A percentile compares a stretch with the other conserved stretches of the same genome.
Evolutionary conservation across 163 green algal genomes (phyloP).

Genomic region (Scenedesmus sp.): DNA sequence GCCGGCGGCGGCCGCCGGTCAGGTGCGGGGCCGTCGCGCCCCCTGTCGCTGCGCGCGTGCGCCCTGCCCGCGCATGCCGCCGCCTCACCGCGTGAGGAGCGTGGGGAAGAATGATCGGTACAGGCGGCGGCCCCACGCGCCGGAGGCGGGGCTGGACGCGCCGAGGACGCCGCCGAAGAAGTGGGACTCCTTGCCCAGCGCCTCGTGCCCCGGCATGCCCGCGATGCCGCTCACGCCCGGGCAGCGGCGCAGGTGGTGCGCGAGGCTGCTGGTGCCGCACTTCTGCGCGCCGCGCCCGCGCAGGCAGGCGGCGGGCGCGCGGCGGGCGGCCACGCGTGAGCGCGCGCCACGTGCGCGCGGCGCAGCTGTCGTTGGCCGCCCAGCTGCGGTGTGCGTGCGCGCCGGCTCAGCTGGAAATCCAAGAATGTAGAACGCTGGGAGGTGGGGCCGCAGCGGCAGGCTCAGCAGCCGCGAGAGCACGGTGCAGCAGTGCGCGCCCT

Average conservation of each 20-base stretch:
- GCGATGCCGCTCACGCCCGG: constrained; percentile 70
- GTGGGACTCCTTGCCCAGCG: constrained; percentile 75
- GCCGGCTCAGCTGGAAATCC: constrained; percentile 62
- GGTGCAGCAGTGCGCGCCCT: constrained; percentile 75
- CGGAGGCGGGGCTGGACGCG: constrained; percentile 34
- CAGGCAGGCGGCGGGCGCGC: too few relatives aligned
- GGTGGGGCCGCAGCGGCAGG: constrained; percentile 74
- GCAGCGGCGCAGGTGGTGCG: constrained; percentile 72
- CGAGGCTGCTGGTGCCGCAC: constrained; percentile 80
- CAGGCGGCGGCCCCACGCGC: constrained; percentile 43
- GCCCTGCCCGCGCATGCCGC: not conserved
- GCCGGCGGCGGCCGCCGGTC: not conserved
- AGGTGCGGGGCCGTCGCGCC: not conserved
- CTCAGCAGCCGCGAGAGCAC: constrained; percentile 72
- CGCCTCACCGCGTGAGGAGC: constrained; percentile 67
- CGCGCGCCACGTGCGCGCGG: too few relatives aligned
- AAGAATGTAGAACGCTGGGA: constrained; percentile 82
- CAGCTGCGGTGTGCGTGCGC: too few relatives aligned
- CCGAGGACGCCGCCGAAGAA: constrained; percentile 80
- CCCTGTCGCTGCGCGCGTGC: not conserved
- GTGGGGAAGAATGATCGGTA: constrained; percentile 89
- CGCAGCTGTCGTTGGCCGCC: too few relatives aligned
- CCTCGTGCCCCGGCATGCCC: constrained; percentile 78
- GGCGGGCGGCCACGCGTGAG: too few relatives aligned
- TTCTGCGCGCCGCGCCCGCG: constrained; percentile 53